Percentiles rank a stretch among this genome's conserved stretches.
Evolutionary conservation across 352 stramenopile species (phyloP).

Genomic region (Nothophytophthora sp.): DNA sequence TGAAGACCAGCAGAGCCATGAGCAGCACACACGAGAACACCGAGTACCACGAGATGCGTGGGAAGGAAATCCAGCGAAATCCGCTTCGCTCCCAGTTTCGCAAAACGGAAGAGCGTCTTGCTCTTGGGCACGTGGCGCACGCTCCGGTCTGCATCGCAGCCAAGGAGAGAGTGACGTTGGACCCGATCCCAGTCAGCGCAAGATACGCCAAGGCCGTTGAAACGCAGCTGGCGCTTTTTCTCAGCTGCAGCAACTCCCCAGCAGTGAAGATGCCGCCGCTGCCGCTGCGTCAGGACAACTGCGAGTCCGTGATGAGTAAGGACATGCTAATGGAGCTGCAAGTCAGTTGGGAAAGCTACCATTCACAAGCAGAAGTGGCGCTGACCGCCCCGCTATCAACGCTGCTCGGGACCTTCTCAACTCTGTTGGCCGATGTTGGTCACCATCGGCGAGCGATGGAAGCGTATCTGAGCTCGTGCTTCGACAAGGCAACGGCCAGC

Average conservation of each 20-base stretch:
- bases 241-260: not conserved
- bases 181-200: slow-evolving; percentile 5
- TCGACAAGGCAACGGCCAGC: slow-evolving; percentile 6
- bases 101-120: slow-evolving; percentile 13
- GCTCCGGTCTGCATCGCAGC: not conserved
- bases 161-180: slow-evolving; percentile 4
- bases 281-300: slow-evolving; percentile 18
- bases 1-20: not conserved
- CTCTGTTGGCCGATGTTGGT: slow-evolving; percentile 18
- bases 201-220: slow-evolving; percentile 23
- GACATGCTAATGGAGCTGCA: slow-evolving; percentile 42
- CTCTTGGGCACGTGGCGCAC: slow-evolving; percentile 10
- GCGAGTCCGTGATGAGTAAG: slow-evolving; percentile 30
- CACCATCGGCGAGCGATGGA: slow-evolving; percentile 13
- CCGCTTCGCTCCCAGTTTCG: slow-evolving; percentile 23
- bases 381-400: not conserved
- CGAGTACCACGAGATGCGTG: slow-evolving; percentile 22
- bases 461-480: slow-evolving; percentile 11
- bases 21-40: slow-evolving; percentile 9
- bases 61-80: slow-evolving; percentile 11
- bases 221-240: slow-evolving; percentile 9
- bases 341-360: slow-evolving; percentile 43
- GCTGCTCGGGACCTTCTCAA: slow-evolving; percentile 10
- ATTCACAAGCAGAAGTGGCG: slow-evolving; percentile 12
- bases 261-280: slow-evolving; percentile 8